Conservation (phyloP, 495 filamentous ascomycete species). For the Venustampulla echinocandica region DNA sequence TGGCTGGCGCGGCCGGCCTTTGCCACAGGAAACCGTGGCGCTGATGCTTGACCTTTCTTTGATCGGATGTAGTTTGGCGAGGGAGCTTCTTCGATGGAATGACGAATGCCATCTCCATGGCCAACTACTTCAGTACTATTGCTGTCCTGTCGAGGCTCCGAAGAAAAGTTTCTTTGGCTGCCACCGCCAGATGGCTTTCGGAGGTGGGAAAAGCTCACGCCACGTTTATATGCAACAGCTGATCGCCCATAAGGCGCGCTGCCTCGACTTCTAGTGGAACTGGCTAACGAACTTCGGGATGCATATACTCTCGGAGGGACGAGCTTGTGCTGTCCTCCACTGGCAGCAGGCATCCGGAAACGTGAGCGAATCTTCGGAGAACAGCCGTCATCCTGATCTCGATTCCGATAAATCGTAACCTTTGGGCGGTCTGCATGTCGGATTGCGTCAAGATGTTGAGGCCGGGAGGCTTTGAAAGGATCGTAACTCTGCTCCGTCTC, state of each 20-base stretch:
- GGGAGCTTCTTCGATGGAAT: not conserved
- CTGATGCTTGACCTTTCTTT: slow-evolving; percentile 13
- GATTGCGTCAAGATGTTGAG: slow-evolving; percentile 30
- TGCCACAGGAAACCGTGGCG: not conserved
- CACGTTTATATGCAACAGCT: slow-evolving; percentile 60
- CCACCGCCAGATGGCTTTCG: slow-evolving; percentile 20
- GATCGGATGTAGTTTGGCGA: slow-evolving; percentile 22
- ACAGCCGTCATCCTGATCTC: not conserved
- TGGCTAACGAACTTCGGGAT: slow-evolving; percentile 42
- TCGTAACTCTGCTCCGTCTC: slow-evolving; percentile 59
- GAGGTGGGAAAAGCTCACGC: slow-evolving; percentile 68
- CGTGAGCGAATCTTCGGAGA: not conserved
- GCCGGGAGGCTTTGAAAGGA: slow-evolving; percentile 65
- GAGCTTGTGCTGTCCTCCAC: slow-evolving; percentile 18
- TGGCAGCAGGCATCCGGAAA: slow-evolving; percentile 16
- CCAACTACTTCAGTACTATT: slow-evolving; percentile 20
- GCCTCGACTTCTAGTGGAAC: slow-evolving; percentile 52
- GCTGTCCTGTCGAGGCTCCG: slow-evolving; percentile 8
- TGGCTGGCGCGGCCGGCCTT: slow-evolving; percentile 12
- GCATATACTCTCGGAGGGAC: slow-evolving; percentile 22
- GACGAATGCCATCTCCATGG: slow-evolving; percentile 11
- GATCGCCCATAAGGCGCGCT: slow-evolving; percentile 38
- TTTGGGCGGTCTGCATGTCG: slow-evolving; percentile 44
- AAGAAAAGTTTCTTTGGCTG: not conserved
- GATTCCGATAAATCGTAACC: slow-evolving; percentile 56